Evolutionary conservation across 805 yeast species (phyloP).

Genomic region (Pichia membranifaciens): DNA sequence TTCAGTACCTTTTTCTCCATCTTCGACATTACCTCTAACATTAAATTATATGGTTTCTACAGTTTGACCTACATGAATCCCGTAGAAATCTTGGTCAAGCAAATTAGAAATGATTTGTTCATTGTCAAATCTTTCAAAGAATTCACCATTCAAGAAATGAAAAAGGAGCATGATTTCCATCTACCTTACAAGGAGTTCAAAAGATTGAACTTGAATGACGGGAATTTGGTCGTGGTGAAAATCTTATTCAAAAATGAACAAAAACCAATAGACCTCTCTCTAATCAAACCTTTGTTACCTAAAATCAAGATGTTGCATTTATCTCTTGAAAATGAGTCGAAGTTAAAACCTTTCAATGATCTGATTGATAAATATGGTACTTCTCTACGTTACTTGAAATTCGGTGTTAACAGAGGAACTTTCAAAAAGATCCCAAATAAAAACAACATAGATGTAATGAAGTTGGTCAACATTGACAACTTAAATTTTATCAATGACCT

Average conservation of each 20-base stretch:
- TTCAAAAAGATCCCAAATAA: conserved; percentile 23
- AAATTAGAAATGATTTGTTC: conserved; percentile 27
- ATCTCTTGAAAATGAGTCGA: conserved; percentile 26
- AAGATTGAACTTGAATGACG: conserved; percentile 25
- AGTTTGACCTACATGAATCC: conserved; percentile 24
- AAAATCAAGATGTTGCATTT: conserved; percentile 25
- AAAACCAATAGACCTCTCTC: conserved; percentile 25
- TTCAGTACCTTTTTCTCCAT: conserved; percentile 27
- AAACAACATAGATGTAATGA: conserved; percentile 22
- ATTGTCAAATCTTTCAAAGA: conserved; percentile 28
- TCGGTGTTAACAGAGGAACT: conserved; percentile 28
- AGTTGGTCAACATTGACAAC: conserved; percentile 28
- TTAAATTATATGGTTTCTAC: conserved; percentile 28
- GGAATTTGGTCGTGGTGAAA: conserved; percentile 28
- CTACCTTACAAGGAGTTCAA: conserved; percentile 29
- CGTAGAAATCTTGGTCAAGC: conserved; percentile 28
- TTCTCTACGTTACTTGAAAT: conserved; percentile 23
- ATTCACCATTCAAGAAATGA: conserved; percentile 28
- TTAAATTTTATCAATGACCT: conserved; percentile 24
- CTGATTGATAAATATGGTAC: conserved; percentile 23
- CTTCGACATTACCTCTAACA: conserved; percentile 28
- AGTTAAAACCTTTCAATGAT: conserved; percentile 26
- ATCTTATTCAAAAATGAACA: conserved; percentile 28
- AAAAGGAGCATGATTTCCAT: conserved; percentile 29
- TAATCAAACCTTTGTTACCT: conserved; percentile 24